Evolutionary conservation across 139 green algal species (phyloP).

Genomic region (Coelastrella sp.): DNA sequence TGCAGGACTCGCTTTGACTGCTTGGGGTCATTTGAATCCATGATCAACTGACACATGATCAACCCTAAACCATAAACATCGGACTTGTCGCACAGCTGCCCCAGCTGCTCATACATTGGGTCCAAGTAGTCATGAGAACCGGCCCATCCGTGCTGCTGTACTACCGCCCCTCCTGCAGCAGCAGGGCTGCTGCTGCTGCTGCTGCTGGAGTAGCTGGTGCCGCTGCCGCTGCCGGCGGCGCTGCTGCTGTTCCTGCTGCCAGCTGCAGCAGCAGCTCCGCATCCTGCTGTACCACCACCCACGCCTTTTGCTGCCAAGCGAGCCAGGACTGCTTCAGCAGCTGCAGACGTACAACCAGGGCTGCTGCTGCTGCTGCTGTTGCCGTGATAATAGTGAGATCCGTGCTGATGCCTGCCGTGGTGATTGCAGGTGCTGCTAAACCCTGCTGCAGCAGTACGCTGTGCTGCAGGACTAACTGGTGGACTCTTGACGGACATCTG

Average conservation of each 20-base stretch:
- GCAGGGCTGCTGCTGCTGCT: not conserved
- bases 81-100: constrained; percentile 25
- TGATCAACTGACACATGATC: constrained; percentile 32
- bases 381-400: not conserved
- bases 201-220: not conserved
- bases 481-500: not conserved
- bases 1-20: constrained; percentile 27
- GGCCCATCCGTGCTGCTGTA: constrained; percentile 35
- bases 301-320: constrained; percentile 3
- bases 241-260: not conserved
- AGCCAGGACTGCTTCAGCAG: constrained; percentile 29
- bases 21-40: constrained; percentile 6
- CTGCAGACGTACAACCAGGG: not conserved
- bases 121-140: constrained; percentile 30
- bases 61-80: constrained; percentile 32
- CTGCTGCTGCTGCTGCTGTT: not conserved
- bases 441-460: not conserved
- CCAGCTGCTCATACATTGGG: constrained; percentile 39
- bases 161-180: not conserved
- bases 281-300: not conserved
- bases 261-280: not conserved
- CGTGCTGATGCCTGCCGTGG: not conserved
- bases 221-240: not conserved
- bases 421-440: not conserved
- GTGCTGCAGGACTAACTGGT: not conserved